Conservation (phyloP, 371 early-diverging fungal genomes). For the Aphelidium insulamus region DNA sequence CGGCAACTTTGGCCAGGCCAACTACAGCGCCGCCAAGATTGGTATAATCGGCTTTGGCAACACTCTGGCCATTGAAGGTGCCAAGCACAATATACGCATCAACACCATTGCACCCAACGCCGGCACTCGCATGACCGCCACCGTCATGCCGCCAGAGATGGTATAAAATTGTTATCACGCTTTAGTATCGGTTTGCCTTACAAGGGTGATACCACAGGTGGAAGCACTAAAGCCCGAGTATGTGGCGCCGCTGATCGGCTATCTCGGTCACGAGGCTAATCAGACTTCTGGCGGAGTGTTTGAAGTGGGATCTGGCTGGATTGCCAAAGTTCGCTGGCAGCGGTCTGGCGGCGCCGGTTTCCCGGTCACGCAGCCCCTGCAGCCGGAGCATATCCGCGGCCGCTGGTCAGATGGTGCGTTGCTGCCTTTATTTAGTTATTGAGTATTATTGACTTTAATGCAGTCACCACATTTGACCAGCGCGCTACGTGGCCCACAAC, state of each 20-base stretch:
- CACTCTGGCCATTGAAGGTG: constrained; percentile 48
- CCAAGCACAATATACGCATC: constrained; percentile 32
- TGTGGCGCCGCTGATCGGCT: constrained; percentile 49
- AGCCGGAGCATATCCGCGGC: constrained; percentile 30
- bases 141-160: constrained; percentile 50
- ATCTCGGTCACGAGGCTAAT: constrained; percentile 30
- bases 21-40: constrained; percentile 69
- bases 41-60: constrained; percentile 43
- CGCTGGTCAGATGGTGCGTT: no score
- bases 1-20: constrained; percentile 97
- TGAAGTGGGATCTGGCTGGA: constrained; percentile 53
- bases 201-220: no score
- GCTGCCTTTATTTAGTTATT: no score
- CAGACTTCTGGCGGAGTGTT: constrained; percentile 31
- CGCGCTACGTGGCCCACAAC: constrained; percentile 58
- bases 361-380: constrained; percentile 26
- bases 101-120: constrained; percentile 58
- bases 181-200: no score
- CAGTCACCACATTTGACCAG: constrained; percentile 73
- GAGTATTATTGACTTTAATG: constrained; percentile 14
- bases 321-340: constrained; percentile 41
- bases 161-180: no score
- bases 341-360: constrained; percentile 41
- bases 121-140: constrained; percentile 55
- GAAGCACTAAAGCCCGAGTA: constrained; percentile 58